These are phyloP conservation scores for Trichoderma harzianum DNA, from an alignment of 2,329 filamentous ascomycete genomes.

Conservation along the genomic window DNA sequence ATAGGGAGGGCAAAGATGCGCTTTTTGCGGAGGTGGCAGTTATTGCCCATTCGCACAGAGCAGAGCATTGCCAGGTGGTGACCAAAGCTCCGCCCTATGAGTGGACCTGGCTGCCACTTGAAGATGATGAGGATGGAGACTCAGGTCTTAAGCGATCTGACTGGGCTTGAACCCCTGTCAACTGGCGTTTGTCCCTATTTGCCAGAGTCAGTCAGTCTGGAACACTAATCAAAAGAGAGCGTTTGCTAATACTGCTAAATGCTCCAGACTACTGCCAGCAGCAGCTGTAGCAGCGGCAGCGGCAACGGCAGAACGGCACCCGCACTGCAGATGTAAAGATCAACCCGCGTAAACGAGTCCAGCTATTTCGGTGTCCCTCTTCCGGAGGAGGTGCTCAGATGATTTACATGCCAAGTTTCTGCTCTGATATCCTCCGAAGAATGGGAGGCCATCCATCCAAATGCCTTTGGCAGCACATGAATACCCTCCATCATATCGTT, in stretches of 20 bases:
- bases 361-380: neutral
- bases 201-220: neutral
- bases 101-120: constrained; percentile 7
- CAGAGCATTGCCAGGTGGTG: neutral
- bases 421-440: neutral
- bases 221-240: neutral
- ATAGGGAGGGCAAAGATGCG: neutral
- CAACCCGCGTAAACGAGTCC: neutral
- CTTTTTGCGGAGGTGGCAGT: constrained; percentile 7
- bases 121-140: constrained; percentile 4
- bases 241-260: neutral
- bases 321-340: neutral
- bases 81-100: constrained; percentile 15
- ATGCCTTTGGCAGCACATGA: neutral
- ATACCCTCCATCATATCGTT: neutral
- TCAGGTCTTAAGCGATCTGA: constrained; percentile 9
- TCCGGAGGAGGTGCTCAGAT: neutral
- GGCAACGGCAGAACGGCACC: neutral
- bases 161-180: neutral
- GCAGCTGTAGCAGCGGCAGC: too few species aligned
- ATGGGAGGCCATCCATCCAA: neutral
- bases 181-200: neutral
- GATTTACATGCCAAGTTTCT: neutral
- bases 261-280: too few species aligned
- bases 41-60: neutral